Conservation (phyloP, 441 rosid species). For the Mallotus repandus region DNA sequence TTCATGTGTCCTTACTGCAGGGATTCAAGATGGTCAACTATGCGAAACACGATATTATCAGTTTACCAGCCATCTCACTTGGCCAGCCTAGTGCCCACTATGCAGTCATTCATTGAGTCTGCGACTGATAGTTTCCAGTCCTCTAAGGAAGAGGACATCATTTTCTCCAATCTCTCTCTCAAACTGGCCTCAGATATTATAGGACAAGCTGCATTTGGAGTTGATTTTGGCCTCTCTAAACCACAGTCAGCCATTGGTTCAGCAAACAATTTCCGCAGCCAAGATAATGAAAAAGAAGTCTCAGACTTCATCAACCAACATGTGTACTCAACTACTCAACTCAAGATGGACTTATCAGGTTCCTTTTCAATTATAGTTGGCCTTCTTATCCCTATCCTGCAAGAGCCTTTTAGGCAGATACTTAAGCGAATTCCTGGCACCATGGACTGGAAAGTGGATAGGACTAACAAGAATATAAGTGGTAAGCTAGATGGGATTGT, state of each 20-base stretch:
- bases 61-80: constrained; percentile 95
- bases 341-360: constrained; percentile 93
- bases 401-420: constrained; percentile 84
- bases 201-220: constrained; percentile 95
- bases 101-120: constrained; percentile 64
- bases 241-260: constrained; percentile 33
- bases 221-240: constrained; percentile 71
- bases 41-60: constrained; percentile 84
- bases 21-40: constrained; percentile 84
- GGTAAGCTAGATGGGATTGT: constrained; percentile 76
- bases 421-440: constrained; percentile 84
- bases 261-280: constrained; percentile 4
- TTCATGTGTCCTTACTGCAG: constrained; percentile 34
- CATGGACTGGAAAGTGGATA: constrained; percentile 82
- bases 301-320: constrained; percentile 76
- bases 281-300: constrained; percentile 40
- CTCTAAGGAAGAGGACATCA: constrained; percentile 39
- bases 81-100: constrained; percentile 72
- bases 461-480: constrained; percentile 53
- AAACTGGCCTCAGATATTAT: constrained; percentile 81
- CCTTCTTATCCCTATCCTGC: constrained; percentile 72
- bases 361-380: constrained; percentile 80
- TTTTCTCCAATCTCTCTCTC: constrained; percentile 75
- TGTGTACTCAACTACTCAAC: constrained; percentile 89
- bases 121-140: constrained; percentile 57